Base-by-base conservation (phyloP, 148 eudicot genomes). In the Heliosperma pusillum region DNA sequence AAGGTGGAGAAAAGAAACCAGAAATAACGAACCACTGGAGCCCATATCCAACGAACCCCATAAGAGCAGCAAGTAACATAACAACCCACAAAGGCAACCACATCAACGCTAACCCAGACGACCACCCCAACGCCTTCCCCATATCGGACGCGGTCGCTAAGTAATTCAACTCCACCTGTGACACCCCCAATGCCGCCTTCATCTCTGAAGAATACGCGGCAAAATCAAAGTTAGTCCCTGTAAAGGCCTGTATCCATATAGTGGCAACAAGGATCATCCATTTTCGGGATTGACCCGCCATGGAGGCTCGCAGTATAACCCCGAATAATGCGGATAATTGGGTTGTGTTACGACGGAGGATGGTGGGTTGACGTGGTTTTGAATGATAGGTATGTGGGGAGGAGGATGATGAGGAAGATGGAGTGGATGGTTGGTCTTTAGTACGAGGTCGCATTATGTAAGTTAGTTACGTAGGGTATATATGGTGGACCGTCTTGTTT, bases 181-280 rank as follows among this genome's bases (percentile, higher is more conserved):
- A 83, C 7, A 91, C 78, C 17, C 87, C 89, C 1, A 93, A 36
- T 1, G 86, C 88, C 53, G 82, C 21, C 77, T 93, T 93, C 82
- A 91, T 58, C 79, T 82, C 82, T 57, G 94, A 81, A 9, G 98
- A 93, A 74, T 93, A 93, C 2, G 93, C 97, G 30, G 97, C 88
- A 83, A 93, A 93, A 71, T 93, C 98, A 53, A 93, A 93, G 59
- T 93, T 93, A 0, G 98, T 93, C 5, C 98, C 98, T 1, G 98
- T 91, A 42, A 89, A 91, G 2, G 98, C 97, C 76, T 93, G 98
- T 58, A 93, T 78, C 94, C 97, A 92, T 20, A 89, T 87, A 5
- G 92, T 88, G 1, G 89, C 93, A 57, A 85, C 87, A n/a, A 91
- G 78, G 1, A 91, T 85, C 90, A 85, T 84, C 97, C 97, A 91